phyloP scores from a whole-genome alignment of 345 rosid species.

The Melaleuca quinquenervia region DNA sequence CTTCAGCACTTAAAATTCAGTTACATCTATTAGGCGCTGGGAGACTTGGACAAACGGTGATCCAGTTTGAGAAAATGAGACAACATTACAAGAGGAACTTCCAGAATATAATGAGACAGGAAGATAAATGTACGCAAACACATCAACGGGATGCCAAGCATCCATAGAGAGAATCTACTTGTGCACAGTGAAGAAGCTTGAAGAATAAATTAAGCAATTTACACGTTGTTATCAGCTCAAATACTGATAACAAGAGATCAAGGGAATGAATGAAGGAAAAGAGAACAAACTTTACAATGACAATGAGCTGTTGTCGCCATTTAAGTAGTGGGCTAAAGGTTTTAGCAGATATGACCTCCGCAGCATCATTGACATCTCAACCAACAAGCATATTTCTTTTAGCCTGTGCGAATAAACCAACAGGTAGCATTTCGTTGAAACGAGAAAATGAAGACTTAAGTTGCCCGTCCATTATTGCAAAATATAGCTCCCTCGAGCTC shows the following conservation, averaged over 20 bases:
- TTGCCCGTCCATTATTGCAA: background rate
- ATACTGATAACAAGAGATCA: background rate
- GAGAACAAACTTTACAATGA: conserved; percentile 16
- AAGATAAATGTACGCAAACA: background rate
- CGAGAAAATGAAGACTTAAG: background rate
- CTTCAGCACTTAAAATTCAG: background rate
- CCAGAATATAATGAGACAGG: background rate
- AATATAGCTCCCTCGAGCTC: background rate
- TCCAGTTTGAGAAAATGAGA: background rate
- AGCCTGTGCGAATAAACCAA: background rate
- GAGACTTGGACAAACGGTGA: background rate
- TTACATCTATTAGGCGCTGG: background rate
- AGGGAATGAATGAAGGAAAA: background rate
- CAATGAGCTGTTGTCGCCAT: conserved; percentile 7
- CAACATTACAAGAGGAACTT: background rate
- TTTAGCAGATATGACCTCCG: background rate
- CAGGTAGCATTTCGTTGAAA: background rate
- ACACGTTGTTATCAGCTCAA: conserved; percentile 10
- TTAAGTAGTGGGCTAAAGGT: background rate
- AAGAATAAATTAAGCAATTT: conserved; percentile 20
- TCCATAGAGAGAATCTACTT: background rate
- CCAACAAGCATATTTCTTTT: background rate
- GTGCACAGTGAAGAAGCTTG: conserved; percentile 3
- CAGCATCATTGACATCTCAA: background rate
- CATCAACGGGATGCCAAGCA: background rate